Evolutionary conservation across 176 grass and related monocot genomes (phyloP), one percentile per base, ranked within the genome.

Genomic region (Paspalum notatum): DNA sequence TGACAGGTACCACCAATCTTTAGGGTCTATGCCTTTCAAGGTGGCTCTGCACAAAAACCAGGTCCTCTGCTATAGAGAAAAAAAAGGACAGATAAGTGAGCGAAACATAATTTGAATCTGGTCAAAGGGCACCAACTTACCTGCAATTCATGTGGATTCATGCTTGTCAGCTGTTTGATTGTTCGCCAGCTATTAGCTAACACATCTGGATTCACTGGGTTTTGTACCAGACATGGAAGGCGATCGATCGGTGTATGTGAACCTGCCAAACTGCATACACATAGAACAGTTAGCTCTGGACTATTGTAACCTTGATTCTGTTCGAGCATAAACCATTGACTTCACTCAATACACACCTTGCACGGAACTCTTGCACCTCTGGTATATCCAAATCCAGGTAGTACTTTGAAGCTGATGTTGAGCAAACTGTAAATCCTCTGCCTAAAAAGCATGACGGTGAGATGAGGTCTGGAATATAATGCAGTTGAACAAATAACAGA

Each of bases 331-430:
- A 46, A 76, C 25, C 15, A 61, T 46, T 62, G 22, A 54, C 14
- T 62, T 62, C 41, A 46, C 3, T 77, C 14, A 9, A 18, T 24
- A 18, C 6, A 47, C 5, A 77, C 74, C 57, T 77, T 48, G 22
- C 24, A 2, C 15, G 6, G 16, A 77, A 77, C 17, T 37, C 9
- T 13, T 37, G 41, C 42, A 62, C 74, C 74, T 77, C 42, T 7
- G 44, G 42, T 77, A 62, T 7, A 48, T 77, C 74, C 43, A 62
- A 49, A 62, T 62, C 25, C 22, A 62, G 44, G 21, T 77, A 49
- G 58, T 77, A 77, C 9, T 77, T 77, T 48, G 74, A 62, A 62
- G 74, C 74, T 8, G 74, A n/a, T 62, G 57, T 37, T 27, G 56
- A 62, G 57, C 24, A 5, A 62, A 62, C 74, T n/a, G 43, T 77